phyloP scores from a whole-genome alignment of 2,329 filamentous ascomycete genomes.

The Epichloe hybrida region DNA sequence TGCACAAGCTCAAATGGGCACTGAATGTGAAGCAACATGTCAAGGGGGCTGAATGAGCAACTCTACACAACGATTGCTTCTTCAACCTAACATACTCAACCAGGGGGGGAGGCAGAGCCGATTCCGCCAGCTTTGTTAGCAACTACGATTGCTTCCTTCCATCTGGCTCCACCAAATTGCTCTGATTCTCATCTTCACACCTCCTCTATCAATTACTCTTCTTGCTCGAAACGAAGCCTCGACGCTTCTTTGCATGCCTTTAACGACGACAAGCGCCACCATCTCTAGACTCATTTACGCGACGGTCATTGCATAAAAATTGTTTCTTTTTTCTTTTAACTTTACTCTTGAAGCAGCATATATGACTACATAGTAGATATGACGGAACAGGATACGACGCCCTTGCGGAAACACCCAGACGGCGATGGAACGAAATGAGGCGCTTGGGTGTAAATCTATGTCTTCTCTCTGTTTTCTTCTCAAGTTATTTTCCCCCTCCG shows the following conservation, averaged over 20 bases:
- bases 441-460: slow-evolving; percentile 6
- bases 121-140: background rate
- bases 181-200: too few relatives aligned
- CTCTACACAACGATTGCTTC: background rate
- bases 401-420: background rate
- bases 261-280: background rate
- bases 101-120: too few relatives aligned
- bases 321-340: too few relatives aligned
- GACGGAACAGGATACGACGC: slow-evolving; percentile 5
- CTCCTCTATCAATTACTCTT: too few relatives aligned
- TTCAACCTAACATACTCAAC: background rate
- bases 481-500: background rate
- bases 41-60: slow-evolving; percentile 33
- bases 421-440: slow-evolving; percentile 3
- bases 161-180: background rate
- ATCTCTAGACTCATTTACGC: background rate
- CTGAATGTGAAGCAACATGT: slow-evolving; percentile 53
- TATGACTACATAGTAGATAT: slow-evolving; percentile 2
- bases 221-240: background rate
- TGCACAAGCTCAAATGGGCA: slow-evolving; percentile 60
- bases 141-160: background rate
- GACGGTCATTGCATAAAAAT: background rate
- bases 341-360: slow-evolving; percentile 2
- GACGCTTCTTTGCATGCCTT: background rate
- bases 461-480: slow-evolving; percentile 3